Percentiles rank a stretch among this genome's conserved stretches.
Conservation (phyloP, 2,329 filamentous ascomycete genomes). For the Trichoderma arundinaceum region DNA sequence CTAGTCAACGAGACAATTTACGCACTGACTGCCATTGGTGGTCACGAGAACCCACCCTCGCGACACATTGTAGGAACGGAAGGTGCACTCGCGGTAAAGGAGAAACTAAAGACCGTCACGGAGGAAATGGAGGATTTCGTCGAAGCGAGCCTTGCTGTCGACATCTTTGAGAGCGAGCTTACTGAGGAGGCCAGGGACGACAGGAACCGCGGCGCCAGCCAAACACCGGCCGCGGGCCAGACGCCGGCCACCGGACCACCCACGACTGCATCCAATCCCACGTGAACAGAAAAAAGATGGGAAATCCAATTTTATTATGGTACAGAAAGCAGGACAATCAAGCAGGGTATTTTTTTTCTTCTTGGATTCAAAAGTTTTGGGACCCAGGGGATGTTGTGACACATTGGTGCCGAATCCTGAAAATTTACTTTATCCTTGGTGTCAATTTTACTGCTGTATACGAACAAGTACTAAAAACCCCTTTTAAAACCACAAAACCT, state of each 20-base stretch:
- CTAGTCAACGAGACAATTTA: conserved; percentile 89
- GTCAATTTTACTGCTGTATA: background rate
- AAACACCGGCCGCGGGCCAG: conserved; percentile 26
- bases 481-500: background rate
- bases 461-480: background rate
- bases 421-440: background rate
- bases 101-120: conserved; percentile 94
- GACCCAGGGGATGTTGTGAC: background rate
- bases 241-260: conserved; percentile 24
- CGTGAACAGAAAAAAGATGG: background rate
- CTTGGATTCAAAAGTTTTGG: conserved; percentile 4
- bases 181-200: conserved; percentile 57
- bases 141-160: conserved; percentile 83
- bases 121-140: conserved; percentile 97
- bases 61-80: conserved; percentile 93
- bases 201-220: conserved; percentile 40
- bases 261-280: conserved; percentile 2
- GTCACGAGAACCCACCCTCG: conserved; percentile 93
- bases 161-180: conserved; percentile 68
- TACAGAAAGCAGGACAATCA: conserved; percentile 1
- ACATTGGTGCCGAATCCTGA: background rate
- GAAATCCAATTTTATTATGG: background rate
- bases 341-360: background rate
- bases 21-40: conserved; percentile 88
- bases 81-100: conserved; percentile 84